Base-by-base conservation (phyloP, 352 stramenopile genomes). In the Globisporangium perplexum region DNA sequence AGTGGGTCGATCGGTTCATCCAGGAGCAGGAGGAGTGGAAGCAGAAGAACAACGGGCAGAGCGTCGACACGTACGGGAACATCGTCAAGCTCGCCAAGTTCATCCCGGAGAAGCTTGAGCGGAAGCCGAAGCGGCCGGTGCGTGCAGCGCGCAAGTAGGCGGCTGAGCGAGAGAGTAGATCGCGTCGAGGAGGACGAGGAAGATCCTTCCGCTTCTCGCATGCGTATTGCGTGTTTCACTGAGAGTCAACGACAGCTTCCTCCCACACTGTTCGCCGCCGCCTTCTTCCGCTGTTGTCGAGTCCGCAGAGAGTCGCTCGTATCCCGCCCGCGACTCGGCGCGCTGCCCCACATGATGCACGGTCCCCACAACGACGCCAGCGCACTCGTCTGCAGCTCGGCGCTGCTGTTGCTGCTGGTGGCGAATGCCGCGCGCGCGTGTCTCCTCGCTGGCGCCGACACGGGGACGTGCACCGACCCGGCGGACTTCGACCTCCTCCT, bases 401-500 rank as follows among this genome's bases (percentile, higher is more conserved):
- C 42, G 22, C 23, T 60, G 12, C 20, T 57, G 30, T 10, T 54
- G 18, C 20, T 54, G 22, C 28, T 61, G 24, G 10, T 54, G 18
- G 20, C 50, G 18, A n/a, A 15, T n/a, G 14, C 8, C 0, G 33
- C 28, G 39, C 31, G 5, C 81, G 74, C 51, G 50, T 77, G 47
- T 35, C 17, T 57, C 28, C 42, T 91, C 35, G 68, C 72, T n/a
- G 78, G 77, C 30, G 51, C 70, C 22, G 72, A 89, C 58, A 88
- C 80, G 23, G 80, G 80, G 43, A 63, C 62, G 52, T 91, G 80
- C 69, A 80, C 66, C 14, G 66, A 71, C 17, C 72, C 79, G 20
- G 61, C 38, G 2, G 77, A 89, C 53, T 91, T 89, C 50, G 75
- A 87, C 47, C 55, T 88, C 46, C 59, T 88, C 23, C 41, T 91